These are phyloP conservation scores for Pseudogymnoascus sp. DNA, from an alignment of 2,329 filamentous ascomycete species.

Conservation along the genomic window DNA sequence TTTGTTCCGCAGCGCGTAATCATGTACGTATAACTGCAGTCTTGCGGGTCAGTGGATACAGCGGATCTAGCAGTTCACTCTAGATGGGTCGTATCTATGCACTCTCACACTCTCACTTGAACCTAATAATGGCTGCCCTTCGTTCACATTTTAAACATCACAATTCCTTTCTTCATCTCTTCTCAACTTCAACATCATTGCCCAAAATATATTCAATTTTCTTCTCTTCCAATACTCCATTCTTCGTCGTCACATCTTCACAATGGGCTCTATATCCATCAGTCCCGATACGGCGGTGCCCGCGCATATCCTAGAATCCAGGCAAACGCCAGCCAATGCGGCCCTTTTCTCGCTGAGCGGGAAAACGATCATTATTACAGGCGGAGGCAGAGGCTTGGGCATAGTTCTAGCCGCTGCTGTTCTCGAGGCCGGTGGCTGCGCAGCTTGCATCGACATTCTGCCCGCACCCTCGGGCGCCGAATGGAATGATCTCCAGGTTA, in stretches of 20 bases:
- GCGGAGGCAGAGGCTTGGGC: slow-evolving; percentile 45
- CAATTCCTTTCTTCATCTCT: neutral
- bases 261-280: neutral
- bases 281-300: slow-evolving; percentile 14
- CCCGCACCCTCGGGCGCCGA: slow-evolving; percentile 32
- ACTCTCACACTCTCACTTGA: neutral
- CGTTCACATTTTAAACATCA: neutral
- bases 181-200: neutral
- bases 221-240: neutral
- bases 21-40: no score
- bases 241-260: neutral
- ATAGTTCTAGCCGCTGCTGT: slow-evolving; percentile 43
- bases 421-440: slow-evolving; percentile 43
- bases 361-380: slow-evolving; percentile 43
- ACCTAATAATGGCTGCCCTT: neutral
- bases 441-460: slow-evolving; percentile 43
- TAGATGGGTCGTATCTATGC: no score
- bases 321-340: slow-evolving; percentile 25
- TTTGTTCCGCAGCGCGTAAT: no score
- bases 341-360: slow-evolving; percentile 40
- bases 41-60: no score
- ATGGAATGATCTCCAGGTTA: slow-evolving; percentile 28
- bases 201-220: neutral
- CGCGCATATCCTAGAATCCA: slow-evolving; percentile 25
- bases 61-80: no score